Percentiles rank a stretch among this genome's conserved stretches.
Conservation (phyloP, 2,329 filamentous ascomycete species). For the Fusarium sarcochroum region DNA sequence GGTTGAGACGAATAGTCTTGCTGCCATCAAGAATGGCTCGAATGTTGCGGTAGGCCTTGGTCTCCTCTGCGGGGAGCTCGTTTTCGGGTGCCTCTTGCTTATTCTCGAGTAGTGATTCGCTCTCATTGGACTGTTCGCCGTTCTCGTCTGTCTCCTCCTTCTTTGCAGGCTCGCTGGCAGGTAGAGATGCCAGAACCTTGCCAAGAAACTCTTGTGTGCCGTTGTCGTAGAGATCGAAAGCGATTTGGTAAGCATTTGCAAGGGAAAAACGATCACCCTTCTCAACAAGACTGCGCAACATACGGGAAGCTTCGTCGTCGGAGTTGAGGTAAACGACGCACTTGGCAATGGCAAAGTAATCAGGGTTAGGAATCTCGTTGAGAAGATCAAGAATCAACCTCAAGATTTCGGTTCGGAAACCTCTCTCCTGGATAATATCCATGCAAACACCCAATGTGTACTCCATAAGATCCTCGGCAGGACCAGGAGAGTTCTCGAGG, state of each 20-base stretch:
- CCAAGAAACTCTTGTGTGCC: constrained; percentile 96
- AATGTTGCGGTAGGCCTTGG: constrained; percentile 73
- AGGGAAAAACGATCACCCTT: constrained; percentile 83
- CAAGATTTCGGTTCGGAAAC: constrained; percentile 86
- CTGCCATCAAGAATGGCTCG: constrained; percentile 84
- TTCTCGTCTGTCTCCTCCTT: constrained; percentile 60
- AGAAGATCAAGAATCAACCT: constrained; percentile 95
- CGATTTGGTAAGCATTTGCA: constrained; percentile 95
- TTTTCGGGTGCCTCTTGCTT: constrained; percentile 70
- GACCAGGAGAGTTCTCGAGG: constrained; percentile 65
- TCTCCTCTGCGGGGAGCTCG: constrained; percentile 65
- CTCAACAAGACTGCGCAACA: constrained; percentile 85
- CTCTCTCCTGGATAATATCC: constrained; percentile 95
- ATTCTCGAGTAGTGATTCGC: constrained; percentile 63
- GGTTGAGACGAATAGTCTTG: constrained; percentile 93
- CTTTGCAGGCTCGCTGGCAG: constrained; percentile 65
- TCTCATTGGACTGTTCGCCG: constrained; percentile 60
- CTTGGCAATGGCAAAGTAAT: constrained; percentile 98
- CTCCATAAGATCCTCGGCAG: constrained; percentile 94
- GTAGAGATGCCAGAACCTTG: constrained; percentile 87
- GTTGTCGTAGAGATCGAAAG: constrained; percentile 98
- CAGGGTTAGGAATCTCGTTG: constrained; percentile 90
- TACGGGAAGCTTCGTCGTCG: constrained; percentile 88
- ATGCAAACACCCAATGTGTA: constrained; percentile 97
- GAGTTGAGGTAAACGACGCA: constrained; percentile 97